These are phyloP conservation scores for Lactarius vividus DNA, from an alignment of 768 basidiomycete genomes.

Conservation along the genomic window DNA sequence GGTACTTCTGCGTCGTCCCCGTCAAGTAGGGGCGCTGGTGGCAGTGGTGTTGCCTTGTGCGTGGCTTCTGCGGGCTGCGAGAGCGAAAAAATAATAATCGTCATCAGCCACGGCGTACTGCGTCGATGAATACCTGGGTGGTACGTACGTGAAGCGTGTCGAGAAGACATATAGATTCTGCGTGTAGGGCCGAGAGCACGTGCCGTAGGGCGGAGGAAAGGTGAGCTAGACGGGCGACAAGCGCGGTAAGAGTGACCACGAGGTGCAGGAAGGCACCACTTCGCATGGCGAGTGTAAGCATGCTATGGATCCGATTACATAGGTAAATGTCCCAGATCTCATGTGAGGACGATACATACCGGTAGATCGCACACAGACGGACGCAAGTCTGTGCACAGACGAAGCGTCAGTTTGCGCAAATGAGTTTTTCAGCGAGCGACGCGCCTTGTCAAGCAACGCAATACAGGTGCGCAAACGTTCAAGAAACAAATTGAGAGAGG, in stretches of 20 bases:
- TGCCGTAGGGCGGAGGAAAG: slow-evolving; percentile 11
- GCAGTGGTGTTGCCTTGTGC: not conserved
- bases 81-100: not conserved
- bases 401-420: not conserved
- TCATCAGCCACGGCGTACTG: not conserved
- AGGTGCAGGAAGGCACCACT: slow-evolving; percentile 71
- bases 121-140: not conserved
- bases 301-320: slow-evolving; percentile 39
- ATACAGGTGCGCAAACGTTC: slow-evolving; percentile 39
- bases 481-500: slow-evolving; percentile 36
- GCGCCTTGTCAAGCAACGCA: slow-evolving; percentile 48
- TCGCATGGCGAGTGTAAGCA: slow-evolving; percentile 62
- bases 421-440: slow-evolving; percentile 12
- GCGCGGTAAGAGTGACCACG: slow-evolving; percentile 57
- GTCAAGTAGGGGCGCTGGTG: not conserved
- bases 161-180: slow-evolving; percentile 13
- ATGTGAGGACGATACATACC: slow-evolving; percentile 37
- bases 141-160: slow-evolving; percentile 18
- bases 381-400: slow-evolving; percentile 41
- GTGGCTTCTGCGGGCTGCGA: slow-evolving; percentile 6
- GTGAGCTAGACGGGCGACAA: slow-evolving; percentile 52
- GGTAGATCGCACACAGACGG: slow-evolving; percentile 50
- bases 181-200: slow-evolving; percentile 7
- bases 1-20: not conserved
- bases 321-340: not conserved